Percentiles rank a stretch among this genome's conserved stretches.
These are phyloP conservation scores for Deinandra increscens DNA, from an alignment of 129 eudicot species.

Conservation along the genomic window DNA sequence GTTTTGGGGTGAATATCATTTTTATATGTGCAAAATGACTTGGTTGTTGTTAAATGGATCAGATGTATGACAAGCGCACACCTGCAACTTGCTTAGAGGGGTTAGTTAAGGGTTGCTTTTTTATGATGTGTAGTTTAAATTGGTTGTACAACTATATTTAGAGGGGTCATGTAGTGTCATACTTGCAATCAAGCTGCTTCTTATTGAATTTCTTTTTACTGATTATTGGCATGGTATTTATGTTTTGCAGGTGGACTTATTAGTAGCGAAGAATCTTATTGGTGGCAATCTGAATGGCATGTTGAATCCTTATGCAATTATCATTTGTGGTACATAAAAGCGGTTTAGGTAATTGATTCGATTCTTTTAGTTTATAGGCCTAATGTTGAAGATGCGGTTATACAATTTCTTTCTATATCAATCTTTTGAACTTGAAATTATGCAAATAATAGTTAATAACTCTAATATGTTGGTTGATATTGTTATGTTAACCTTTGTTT, in stretches of 20 bases:
- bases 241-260: slow-evolving; percentile 62
- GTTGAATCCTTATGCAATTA: slow-evolving; percentile 97
- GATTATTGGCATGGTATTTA: slow-evolving; percentile 3
- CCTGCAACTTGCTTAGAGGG: too few species aligned
- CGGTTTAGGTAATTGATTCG: slow-evolving; percentile 77
- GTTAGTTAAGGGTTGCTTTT: too few species aligned
- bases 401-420: slow-evolving; percentile 9
- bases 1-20: too few species aligned
- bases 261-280: slow-evolving; percentile 92
- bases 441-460: slow-evolving; percentile 7
- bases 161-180: slow-evolving; percentile 7
- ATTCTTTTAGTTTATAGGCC: neutral
- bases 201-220: slow-evolving; percentile 17
- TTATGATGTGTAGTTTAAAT: neutral
- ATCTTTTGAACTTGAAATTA: neutral
- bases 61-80: too few species aligned
- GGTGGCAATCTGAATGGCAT: slow-evolving; percentile 96
- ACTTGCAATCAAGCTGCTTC: neutral
- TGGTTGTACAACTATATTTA: slow-evolving; percentile 16
- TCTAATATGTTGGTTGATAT: neutral
- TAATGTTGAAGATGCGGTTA: slow-evolving; percentile 8
- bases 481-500: slow-evolving; percentile 14
- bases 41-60: too few species aligned
- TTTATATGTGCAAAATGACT: too few species aligned
- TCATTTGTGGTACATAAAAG: slow-evolving; percentile 92